Base-by-base conservation (phyloP, 2,329 filamentous ascomycete species). In the Diaporthe vexans region DNA sequence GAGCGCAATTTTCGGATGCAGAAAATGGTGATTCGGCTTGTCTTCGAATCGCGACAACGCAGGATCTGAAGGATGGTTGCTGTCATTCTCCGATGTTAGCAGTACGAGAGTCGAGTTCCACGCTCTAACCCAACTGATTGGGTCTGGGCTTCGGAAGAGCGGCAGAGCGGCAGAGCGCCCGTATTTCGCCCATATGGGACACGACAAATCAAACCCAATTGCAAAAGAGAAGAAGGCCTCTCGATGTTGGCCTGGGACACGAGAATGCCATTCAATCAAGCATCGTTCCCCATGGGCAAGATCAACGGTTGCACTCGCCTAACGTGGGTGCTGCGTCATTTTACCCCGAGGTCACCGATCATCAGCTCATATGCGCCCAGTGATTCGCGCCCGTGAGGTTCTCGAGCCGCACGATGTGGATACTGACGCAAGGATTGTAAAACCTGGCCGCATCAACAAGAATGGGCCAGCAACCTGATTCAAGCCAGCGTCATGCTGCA, bases 351-450 rank as follows among this genome's bases (percentile, higher is more conserved):
- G 15, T 26, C 46, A 54, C 63, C 13, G 63, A 54, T 68, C 21
- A 68, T 68, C 63, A 68, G 63, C 48, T 54, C 48, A 54, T 35
- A 40, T 40, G n/a, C 40, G 33, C 48, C 48, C 63, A 40, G 29
- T 68, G 48, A 68, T 68, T 68, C 48, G 48, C n/a, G 63, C 48
- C 46, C 48, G 33, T 52, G 63, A 67, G 29, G 43, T 37, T 52
- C 21, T 52, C 46, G 29, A 68, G 63, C 63, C 33, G 48, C 63
- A 29, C 13, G 26, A 40, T 68, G 63, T 68, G 63, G 63, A 68
- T 68, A 68, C 63, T 68, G 63, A 68, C 48, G 63, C 63, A 68
- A 68, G 63, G 63, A 68, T 68, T 68, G 63, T 52, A 67, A 68
- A 68, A 68, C 63, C n/a, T 35, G 63, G 63, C n/a, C n/a, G 33